phyloP scores from a whole-genome alignment of 2,329 filamentous ascomycete species.

The Venturia asperata region DNA sequence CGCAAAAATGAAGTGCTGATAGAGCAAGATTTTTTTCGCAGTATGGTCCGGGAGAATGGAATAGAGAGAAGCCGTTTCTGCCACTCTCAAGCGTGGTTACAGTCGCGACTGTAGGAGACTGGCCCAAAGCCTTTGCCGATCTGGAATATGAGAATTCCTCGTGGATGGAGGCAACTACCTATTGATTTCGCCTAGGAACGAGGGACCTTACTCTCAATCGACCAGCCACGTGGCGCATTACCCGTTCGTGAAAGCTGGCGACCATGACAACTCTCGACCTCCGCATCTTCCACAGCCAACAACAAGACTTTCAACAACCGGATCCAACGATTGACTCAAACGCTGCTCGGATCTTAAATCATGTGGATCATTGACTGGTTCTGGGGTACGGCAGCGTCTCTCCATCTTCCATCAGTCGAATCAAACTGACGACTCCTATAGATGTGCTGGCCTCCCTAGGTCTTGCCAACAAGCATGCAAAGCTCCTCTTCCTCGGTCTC shows the following conservation, averaged over 20 bases:
- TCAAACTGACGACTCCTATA: not conserved
- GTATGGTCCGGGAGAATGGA: too few relatives aligned
- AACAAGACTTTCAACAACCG: not conserved
- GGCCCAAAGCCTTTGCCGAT: too few relatives aligned
- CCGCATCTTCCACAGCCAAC: not conserved
- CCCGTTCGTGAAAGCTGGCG: not conserved
- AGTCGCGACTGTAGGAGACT: too few relatives aligned
- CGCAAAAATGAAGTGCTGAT: not conserved
- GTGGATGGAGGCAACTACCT: too few relatives aligned
- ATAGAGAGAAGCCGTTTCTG: too few relatives aligned
- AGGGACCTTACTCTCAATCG: not conserved
- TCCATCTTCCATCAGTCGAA: not conserved
- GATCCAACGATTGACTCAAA: not conserved
- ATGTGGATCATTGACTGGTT: slow-evolving; percentile 19
- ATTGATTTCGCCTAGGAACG: too few relatives aligned
- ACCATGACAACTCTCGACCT: slow-evolving; percentile 12
- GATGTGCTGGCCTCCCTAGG: slow-evolving; percentile 72
- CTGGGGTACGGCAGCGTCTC: not conserved
- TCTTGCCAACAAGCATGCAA: slow-evolving; percentile 85
- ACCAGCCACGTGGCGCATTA: slow-evolving; percentile 3
- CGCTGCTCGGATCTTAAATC: not conserved
- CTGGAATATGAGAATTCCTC: not conserved
- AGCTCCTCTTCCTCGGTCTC: slow-evolving; percentile 83
- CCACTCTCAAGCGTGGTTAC: too few relatives aligned
- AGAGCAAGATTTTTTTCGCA: not conserved